Evolutionary conservation across 257 asterid genomes (phyloP).

Genomic region (Solanum megistacrolobum): DNA sequence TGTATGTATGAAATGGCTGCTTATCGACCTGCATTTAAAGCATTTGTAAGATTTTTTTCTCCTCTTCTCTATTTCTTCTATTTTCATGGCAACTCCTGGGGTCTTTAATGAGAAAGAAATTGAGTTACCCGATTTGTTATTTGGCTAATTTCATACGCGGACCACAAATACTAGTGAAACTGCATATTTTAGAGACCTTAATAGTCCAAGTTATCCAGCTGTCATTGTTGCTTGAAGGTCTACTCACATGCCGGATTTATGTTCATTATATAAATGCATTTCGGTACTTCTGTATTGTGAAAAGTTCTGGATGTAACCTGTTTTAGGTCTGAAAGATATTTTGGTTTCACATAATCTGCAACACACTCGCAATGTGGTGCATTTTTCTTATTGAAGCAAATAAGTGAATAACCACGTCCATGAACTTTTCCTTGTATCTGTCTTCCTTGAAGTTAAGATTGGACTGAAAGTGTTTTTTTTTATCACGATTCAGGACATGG

Average conservation of each 20-base stretch:
- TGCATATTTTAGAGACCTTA: background rate
- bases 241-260: background rate
- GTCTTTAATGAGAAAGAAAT: background rate
- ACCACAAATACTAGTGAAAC: background rate
- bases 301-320: background rate
- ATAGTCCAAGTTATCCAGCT: background rate
- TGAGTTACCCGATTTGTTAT: background rate
- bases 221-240: background rate
- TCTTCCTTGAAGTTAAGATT: background rate
- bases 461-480: background rate
- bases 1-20: conserved; percentile 99
- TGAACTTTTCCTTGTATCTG: background rate
- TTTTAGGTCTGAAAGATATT: background rate
- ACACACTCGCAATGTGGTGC: background rate
- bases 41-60: conserved; percentile 56
- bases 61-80: background rate
- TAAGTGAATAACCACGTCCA: background rate
- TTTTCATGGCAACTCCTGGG: background rate
- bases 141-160: background rate
- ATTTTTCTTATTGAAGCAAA: background rate
- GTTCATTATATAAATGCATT: background rate
- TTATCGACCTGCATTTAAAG: conserved; percentile 96
- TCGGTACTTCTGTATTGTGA: background rate
- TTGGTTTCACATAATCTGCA: background rate
- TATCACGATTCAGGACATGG: conserved; percentile 81